Conservation (phyloP, 352 stramenopile genomes). For the Blastocystis sp. region DNA sequence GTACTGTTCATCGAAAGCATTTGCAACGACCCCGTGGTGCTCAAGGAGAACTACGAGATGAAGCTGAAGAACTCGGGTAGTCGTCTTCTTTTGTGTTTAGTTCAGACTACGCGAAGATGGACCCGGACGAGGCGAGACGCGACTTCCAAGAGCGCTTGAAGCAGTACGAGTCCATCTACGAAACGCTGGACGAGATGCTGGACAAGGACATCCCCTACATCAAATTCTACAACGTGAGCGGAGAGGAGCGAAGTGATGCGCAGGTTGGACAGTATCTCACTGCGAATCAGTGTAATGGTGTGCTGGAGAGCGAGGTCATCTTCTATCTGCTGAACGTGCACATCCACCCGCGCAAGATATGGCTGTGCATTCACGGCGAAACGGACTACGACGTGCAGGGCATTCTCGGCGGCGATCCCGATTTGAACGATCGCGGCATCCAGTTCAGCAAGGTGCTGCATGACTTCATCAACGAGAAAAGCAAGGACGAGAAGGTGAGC, state of each 20-base stretch:
- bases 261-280: constrained; percentile 60
- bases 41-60: constrained; percentile 74
- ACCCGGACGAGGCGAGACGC: constrained; percentile 45
- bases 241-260: constrained; percentile 78
- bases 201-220: constrained; percentile 85
- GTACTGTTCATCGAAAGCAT: constrained; percentile 73
- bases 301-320: constrained; percentile 77
- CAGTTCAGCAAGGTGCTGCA: constrained; percentile 83
- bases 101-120: constrained; percentile 58
- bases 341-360: constrained; percentile 85
- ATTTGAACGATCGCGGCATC: constrained; percentile 83
- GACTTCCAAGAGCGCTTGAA: constrained; percentile 68
- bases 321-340: constrained; percentile 86
- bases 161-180: constrained; percentile 79
- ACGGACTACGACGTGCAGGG: constrained; percentile 82
- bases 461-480: constrained; percentile 84
- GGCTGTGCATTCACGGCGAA: constrained; percentile 85
- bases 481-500: constrained; percentile 74
- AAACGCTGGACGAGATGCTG: constrained; percentile 87
- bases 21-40: constrained; percentile 58
- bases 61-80: constrained; percentile 57
- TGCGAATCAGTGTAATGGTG: constrained; percentile 77
- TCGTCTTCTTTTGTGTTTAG: not conserved
- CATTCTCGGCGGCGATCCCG: constrained; percentile 79
- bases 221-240: constrained; percentile 89